A percentile compares a stretch with the other conserved stretches of the same genome.
phyloP scores from a whole-genome alignment of 768 basidiomycete species.

The Russula olivacea region DNA sequence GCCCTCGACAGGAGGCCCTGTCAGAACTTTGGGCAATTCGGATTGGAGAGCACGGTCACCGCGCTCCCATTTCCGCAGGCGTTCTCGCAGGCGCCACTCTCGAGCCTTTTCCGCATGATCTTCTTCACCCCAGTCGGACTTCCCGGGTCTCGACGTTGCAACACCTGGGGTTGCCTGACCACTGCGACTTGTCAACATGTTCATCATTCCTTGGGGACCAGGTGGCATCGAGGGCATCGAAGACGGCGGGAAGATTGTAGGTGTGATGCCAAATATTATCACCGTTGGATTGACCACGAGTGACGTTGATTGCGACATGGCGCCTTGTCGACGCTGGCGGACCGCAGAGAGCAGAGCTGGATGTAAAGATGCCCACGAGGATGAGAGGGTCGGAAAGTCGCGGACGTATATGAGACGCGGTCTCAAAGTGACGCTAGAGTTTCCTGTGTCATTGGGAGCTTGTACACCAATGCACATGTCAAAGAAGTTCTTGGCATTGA shows the following conservation, averaged over 20 bases:
- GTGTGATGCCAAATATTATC: constrained; percentile 85
- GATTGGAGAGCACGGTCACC: constrained; percentile 52
- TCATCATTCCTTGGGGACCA: constrained; percentile 36
- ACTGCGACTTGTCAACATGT: constrained; percentile 42
- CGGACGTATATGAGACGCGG: constrained; percentile 82
- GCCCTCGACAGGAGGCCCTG: constrained; percentile 35
- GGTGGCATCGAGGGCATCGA: constrained; percentile 29
- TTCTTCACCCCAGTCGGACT: constrained; percentile 60
- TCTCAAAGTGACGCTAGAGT: constrained; percentile 28
- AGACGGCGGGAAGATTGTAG: constrained; percentile 54
- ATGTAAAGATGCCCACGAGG: constrained; percentile 73
- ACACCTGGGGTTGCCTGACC: constrained; percentile 32
- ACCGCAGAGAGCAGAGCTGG: constrained; percentile 73
- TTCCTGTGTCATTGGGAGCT: constrained; percentile 26
- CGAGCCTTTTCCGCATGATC: constrained; percentile 58
- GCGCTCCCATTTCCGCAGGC: constrained; percentile 70
- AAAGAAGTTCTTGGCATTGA: constrained; percentile 64
- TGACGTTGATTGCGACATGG: constrained; percentile 53
- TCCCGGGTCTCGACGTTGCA: constrained; percentile 34
- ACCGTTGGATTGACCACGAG: constrained; percentile 64
- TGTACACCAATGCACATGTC: constrained; percentile 68
- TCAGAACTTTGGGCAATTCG: constrained; percentile 53
- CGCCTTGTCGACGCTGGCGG: constrained; percentile 64
- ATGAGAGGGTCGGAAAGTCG: constrained; percentile 70
- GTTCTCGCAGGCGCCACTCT: constrained; percentile 64